Conservation (phyloP, 2,329 filamentous ascomycete genomes). For the Cercospora berteroae region DNA sequence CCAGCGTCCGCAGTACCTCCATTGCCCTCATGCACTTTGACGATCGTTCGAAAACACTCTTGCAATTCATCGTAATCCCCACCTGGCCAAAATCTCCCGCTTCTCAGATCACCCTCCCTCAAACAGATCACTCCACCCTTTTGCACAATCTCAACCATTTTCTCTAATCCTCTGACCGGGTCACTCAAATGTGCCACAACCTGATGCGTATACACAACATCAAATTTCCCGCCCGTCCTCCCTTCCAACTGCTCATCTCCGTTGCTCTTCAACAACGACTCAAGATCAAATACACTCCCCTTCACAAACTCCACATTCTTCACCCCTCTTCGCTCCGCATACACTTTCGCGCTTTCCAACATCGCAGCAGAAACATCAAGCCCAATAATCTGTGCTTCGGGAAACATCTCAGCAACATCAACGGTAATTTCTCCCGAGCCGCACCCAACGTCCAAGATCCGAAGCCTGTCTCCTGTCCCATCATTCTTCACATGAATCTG, state of each 20-base stretch:
- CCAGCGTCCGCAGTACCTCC: conserved; percentile 24
- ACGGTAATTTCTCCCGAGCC: conserved; percentile 43
- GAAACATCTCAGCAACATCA: conserved; percentile 33
- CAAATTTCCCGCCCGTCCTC: conserved; percentile 63
- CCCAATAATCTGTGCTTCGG: conserved; percentile 35
- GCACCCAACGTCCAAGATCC: conserved; percentile 41
- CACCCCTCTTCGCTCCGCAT: conserved; percentile 35
- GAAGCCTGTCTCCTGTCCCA: conserved; percentile 19
- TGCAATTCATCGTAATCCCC: conserved; percentile 13
- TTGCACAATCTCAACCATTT: conserved; percentile 16
- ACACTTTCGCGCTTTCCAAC: conserved; percentile 35
- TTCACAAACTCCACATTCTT: conserved; percentile 77
- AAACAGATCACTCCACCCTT: conserved; percentile 23
- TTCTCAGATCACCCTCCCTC: conserved; percentile 25
- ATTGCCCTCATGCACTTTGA: conserved; percentile 16
- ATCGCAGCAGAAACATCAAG: conserved; percentile 38
- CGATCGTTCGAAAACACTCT: conserved; percentile 24
- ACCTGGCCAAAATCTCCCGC: conserved; percentile 18
- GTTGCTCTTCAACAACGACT: conserved; percentile 58
- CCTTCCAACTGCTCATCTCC: not conserved
- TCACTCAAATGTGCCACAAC: conserved; percentile 56
- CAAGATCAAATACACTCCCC: conserved; percentile 96
- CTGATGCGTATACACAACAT: conserved; percentile 68
- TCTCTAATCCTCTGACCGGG: conserved; percentile 37
- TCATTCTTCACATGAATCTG: conserved; percentile 10